Conservation (phyloP, 495 filamentous ascomycete genomes). For the Extremus antarcticus region DNA sequence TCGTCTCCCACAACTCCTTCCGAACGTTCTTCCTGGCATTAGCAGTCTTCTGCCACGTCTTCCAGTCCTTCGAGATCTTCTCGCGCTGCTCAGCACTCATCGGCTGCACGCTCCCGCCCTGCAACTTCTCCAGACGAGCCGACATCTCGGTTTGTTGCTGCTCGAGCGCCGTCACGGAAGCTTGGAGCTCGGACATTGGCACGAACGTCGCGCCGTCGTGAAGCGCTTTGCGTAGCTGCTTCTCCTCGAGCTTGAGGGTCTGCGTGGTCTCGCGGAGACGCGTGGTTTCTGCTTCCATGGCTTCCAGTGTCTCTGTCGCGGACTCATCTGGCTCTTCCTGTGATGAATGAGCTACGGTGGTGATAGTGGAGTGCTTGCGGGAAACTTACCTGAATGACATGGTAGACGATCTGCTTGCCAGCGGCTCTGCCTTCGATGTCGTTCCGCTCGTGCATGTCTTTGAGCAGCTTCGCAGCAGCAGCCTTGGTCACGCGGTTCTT, state of each 20-base stretch:
- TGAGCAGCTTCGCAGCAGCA: conserved; percentile 50
- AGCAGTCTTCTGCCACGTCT: conserved; percentile 40
- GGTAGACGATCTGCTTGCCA: conserved; percentile 56
- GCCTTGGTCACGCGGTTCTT: conserved; percentile 60
- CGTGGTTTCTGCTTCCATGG: conserved; percentile 41
- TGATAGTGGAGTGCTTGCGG: background rate
- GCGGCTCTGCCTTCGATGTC: conserved; percentile 48
- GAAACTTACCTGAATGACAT: conserved; percentile 40
- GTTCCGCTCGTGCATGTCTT: conserved; percentile 50
- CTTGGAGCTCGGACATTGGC: conserved; percentile 41
- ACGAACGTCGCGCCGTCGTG: conserved; percentile 39
- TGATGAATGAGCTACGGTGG: background rate
- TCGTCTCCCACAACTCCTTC: conserved; percentile 26
- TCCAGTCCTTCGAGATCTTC: conserved; percentile 39
- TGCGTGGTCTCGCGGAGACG: conserved; percentile 40
- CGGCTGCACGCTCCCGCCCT: conserved; percentile 31
- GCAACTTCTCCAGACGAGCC: conserved; percentile 33
- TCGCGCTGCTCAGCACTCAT: conserved; percentile 40
- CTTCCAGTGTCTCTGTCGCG: conserved; percentile 36
- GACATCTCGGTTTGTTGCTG: conserved; percentile 35
- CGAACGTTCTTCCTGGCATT: conserved; percentile 37
- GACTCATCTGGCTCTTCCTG: conserved; percentile 35
- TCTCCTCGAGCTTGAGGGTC: conserved; percentile 39
- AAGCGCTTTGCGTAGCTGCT: conserved; percentile 40
- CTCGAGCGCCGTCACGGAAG: conserved; percentile 37